Percentiles rank a stretch among this genome's conserved stretches.
phyloP scores from a whole-genome alignment of 2,329 filamentous ascomycete genomes.

The Orbilia oligospora region DNA sequence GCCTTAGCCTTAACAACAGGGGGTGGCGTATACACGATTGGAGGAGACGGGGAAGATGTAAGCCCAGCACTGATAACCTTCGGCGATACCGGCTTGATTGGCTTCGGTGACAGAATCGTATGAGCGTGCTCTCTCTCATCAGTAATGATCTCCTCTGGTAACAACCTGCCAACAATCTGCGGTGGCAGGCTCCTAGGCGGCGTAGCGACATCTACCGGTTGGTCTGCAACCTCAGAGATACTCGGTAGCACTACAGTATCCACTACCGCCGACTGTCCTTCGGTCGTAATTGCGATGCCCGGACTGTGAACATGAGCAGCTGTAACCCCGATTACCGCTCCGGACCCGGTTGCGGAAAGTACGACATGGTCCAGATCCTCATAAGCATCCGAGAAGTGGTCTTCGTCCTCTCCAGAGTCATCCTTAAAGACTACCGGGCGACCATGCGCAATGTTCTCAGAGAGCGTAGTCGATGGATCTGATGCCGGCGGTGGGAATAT shows the following conservation, averaged over 20 bases:
- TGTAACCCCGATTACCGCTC: conserved; percentile 48
- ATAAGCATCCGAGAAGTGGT: conserved; percentile 57
- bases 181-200: conserved; percentile 30
- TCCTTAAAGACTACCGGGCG: conserved; percentile 43
- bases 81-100: conserved; percentile 50
- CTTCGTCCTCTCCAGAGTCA: conserved; percentile 51
- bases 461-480: conserved; percentile 31
- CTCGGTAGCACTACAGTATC: conserved; percentile 44
- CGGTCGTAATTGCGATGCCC: conserved; percentile 11
- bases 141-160: conserved; percentile 45
- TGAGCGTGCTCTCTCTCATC: conserved; percentile 19
- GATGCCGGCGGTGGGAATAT: conserved; percentile 48
- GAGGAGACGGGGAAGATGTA: conserved; percentile 24
- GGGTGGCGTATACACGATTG: conserved; percentile 2
- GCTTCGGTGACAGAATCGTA: conserved; percentile 47
- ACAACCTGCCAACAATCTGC: conserved; percentile 20
- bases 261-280: conserved; percentile 1
- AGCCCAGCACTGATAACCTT: conserved; percentile 41
- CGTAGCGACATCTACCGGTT: conserved; percentile 26
- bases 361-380: conserved; percentile 57
- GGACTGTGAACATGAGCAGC: conserved; percentile 14
- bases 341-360: conserved; percentile 49
- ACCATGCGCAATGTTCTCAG: conserved; percentile 48
- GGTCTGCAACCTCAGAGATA: conserved; percentile 50
- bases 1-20: conserved; percentile 2